A percentile compares a stretch with the other conserved stretches of the same genome.
These are phyloP conservation scores for Aureobasidium sp. DNA, from an alignment of 2,329 filamentous ascomycete species.

Conservation along the genomic window DNA sequence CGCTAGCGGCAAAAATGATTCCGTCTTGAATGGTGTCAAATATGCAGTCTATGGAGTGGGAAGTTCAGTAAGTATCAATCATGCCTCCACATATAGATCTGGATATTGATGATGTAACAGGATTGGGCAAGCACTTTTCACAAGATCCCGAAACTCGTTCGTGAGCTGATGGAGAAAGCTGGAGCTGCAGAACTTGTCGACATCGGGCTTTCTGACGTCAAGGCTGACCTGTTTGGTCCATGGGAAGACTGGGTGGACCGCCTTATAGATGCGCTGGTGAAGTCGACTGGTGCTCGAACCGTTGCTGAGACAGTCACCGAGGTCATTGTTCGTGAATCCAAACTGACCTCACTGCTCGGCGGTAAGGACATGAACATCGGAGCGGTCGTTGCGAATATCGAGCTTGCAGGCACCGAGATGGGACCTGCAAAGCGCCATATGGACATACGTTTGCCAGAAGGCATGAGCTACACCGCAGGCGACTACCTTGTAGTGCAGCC, in stretches of 20 bases:
- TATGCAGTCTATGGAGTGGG: slow-evolving; percentile 38
- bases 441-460: slow-evolving; percentile 37
- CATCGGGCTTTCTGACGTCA: slow-evolving; percentile 31
- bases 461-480: slow-evolving; percentile 59
- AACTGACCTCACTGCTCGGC: not conserved
- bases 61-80: slow-evolving; percentile 21
- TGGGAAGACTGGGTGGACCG: slow-evolving; percentile 37
- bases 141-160: slow-evolving; percentile 32
- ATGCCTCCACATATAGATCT: not conserved
- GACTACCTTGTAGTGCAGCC: slow-evolving; percentile 64
- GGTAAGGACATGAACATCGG: slow-evolving; percentile 58
- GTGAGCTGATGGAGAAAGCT: slow-evolving; percentile 22
- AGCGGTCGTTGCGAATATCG: slow-evolving; percentile 49
- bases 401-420: slow-evolving; percentile 43
- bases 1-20: slow-evolving; percentile 18
- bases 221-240: slow-evolving; percentile 34
- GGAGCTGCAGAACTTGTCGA: slow-evolving; percentile 28
- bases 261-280: slow-evolving; percentile 24
- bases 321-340: not conserved
- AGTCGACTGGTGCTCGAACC: slow-evolving; percentile 40
- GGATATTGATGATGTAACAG: not conserved
- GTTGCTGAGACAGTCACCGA: not conserved
- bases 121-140: slow-evolving; percentile 39
- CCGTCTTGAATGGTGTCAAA: slow-evolving; percentile 28
- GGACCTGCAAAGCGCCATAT: slow-evolving; percentile 51